These are phyloP conservation scores for Parastagonospora avenae DNA, from an alignment of 2,329 filamentous ascomycete species.

Conservation along the genomic window DNA sequence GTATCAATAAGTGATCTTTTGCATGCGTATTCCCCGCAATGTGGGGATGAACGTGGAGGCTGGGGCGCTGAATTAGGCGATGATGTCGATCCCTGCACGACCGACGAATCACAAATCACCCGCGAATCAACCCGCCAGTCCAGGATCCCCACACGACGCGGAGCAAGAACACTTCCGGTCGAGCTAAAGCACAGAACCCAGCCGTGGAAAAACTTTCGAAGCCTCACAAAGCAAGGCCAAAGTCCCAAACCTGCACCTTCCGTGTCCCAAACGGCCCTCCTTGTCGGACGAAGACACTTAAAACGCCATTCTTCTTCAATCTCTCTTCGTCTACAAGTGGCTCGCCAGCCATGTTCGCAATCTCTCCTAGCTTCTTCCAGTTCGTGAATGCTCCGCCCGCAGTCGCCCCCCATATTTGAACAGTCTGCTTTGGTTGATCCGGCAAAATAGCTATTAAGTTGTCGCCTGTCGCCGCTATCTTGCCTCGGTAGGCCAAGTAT, in stretches of 20 bases:
- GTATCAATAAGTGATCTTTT: too few species aligned
- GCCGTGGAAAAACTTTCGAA: background rate
- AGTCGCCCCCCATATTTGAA: constrained; percentile 37
- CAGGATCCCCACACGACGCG: too few species aligned
- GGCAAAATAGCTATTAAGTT: constrained; percentile 37
- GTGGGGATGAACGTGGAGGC: too few species aligned
- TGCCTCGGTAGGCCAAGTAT: constrained; percentile 41
- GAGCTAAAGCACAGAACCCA: background rate
- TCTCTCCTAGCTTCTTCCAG: constrained; percentile 39
- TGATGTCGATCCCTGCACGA: too few species aligned
- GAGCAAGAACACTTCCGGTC: background rate
- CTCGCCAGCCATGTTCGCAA: constrained; percentile 38
- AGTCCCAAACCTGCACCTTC: constrained; percentile 45
- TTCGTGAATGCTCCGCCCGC: constrained; percentile 31
- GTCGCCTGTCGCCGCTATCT: constrained; percentile 34
- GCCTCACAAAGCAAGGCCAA: constrained; percentile 21
- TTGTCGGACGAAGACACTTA: constrained; percentile 44
- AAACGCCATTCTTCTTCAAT: constrained; percentile 24
- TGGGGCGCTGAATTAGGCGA: too few species aligned
- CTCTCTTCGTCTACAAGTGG: constrained; percentile 40
- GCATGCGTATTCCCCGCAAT: too few species aligned
- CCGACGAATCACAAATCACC: too few species aligned
- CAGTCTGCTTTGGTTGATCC: constrained; percentile 34
- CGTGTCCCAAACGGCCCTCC: constrained; percentile 39
- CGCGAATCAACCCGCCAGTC: too few species aligned